Base-by-base conservation (phyloP, 2,329 filamentous ascomycete species). In the Tolypocladium tropicale region DNA sequence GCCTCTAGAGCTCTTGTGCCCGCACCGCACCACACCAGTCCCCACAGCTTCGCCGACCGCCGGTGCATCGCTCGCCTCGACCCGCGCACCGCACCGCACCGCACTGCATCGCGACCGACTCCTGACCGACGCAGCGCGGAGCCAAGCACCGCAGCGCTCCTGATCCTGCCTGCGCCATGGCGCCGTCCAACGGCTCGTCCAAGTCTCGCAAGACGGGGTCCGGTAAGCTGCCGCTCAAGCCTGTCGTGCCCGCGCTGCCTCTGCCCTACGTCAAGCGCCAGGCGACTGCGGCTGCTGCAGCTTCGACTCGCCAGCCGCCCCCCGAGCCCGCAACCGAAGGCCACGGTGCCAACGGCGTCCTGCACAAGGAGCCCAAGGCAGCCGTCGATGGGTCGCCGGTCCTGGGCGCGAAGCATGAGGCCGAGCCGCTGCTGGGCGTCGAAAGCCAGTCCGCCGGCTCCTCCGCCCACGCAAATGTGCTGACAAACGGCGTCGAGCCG, bases 191-290 rank as follows among this genome's bases (percentile, higher is more conserved):
- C 62, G 67, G 66, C 60, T 64, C 66, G 49, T 62, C 60, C 58
- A 70, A 67, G 63, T 56, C 64, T 61, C 70, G 70, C 60, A 66
- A 66, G 61, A 60, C 61, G 57, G 64, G 60, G 55, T 55, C 60
- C 52, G 61, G 60, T 62, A 69, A 66, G 63, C 65, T 67, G 54
- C 63, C 60, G 56, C 58, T 64, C 56, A 71, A 70, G 60, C 64
- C 69, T 52, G 65, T 74, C 43, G 63, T 70, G 56, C 72, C 72
- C 57, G 72, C 67, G 55, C 68, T 74, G 50, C 72, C 72, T 52
- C 60, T 74, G 58, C 70, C 70, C 21, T 67, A 72, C 58, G 65
- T 70, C 53, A 74, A 72, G 61, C 70, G 71, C 56, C 67, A 72
- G 61, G 67, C 68, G 56, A 62, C 67, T 25, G 65, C 69, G 39